Evolutionary conservation across 768 basidiomycete species (phyloP), one percentile per base, ranked within the genome.

Genomic region (Boletus speciosus): DNA sequence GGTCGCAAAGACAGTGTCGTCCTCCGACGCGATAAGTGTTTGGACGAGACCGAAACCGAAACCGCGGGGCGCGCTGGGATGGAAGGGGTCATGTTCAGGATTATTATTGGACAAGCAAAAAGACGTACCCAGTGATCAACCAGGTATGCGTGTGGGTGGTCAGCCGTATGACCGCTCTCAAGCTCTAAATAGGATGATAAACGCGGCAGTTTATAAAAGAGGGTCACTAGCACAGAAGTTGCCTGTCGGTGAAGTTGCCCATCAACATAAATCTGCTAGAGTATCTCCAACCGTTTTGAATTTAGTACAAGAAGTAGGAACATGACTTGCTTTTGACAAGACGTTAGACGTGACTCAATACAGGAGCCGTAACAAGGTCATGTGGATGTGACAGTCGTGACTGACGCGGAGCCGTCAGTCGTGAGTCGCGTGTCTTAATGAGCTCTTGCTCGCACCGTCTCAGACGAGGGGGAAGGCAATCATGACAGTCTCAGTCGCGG

Each of bases 1-100:
- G 3, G 69, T 60, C 2, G 71, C 72, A 47, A 73, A 64, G 42
- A 73, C 61, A 32, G 58, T 50, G 51, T 61, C 68, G 5, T 59
- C 46, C 2, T 64, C 56, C 5, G 64, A 53, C 5, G 46, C 34
- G 40, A 65, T 29, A 11, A 70, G 61, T 49, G 67, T 65, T 36
- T 55, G 55, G 7, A 61, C 68, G 44, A 19, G 29, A 19, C 19
- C 12, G 4, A 45, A 8, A 14, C 44, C 29, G 29, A 32, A 7
- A 8, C 44, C 19, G 10, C 68, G 65, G 12, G 66, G 68, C 1
- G 69, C 46, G n/a, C 70, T 71, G 47, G 23, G 31, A 36, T 21
- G 19, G 12, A 37, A 32, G 10, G 19, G 32, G 32, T 34, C 32
- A 15, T 35, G 31, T n/a, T 27, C 19, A 14, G 21, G 9, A 21